Evolutionary conservation across 805 yeast species (phyloP).

Genomic region (Teunomyces panamensis): DNA sequence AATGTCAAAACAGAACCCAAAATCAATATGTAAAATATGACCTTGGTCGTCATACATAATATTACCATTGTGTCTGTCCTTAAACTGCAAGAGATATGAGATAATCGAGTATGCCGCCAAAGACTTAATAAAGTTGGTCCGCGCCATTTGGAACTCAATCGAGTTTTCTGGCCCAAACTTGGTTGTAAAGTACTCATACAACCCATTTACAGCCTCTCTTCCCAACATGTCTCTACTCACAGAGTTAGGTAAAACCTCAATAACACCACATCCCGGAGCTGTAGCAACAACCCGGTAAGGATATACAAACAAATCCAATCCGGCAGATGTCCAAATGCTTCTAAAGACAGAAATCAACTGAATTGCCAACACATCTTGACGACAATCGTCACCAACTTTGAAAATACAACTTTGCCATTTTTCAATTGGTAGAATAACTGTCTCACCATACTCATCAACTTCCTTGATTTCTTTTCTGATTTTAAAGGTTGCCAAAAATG

Average conservation of each 20-base stretch:
- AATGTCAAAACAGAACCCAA: constrained; percentile 97
- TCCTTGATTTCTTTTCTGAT: constrained; percentile 58
- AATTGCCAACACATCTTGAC: constrained; percentile 93
- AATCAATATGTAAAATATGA: constrained; percentile 92
- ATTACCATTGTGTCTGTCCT: constrained; percentile 98
- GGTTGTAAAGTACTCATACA: constrained; percentile 85
- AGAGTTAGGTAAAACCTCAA: constrained; percentile 94
- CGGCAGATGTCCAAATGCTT: constrained; percentile 83
- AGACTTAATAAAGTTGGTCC: constrained; percentile 89
- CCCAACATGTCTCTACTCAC: constrained; percentile 98
- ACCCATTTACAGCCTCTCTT: constrained; percentile 96
- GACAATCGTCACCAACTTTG: constrained; percentile 98
- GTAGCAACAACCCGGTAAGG: constrained; percentile 97
- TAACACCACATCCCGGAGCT: constrained; percentile 98
- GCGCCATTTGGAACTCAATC: constrained; percentile 83
- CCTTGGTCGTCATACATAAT: constrained; percentile 96
- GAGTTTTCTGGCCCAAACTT: constrained; percentile 95
- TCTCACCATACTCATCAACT: constrained; percentile 38
- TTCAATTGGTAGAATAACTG: constrained; percentile 45
- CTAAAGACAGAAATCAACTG: constrained; percentile 90
- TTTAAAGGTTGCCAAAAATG: constrained; percentile 94
- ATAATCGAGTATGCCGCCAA: constrained; percentile 93
- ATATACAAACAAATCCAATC: constrained; percentile 85
- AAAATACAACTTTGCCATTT: constrained; percentile 94
- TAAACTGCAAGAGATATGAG: constrained; percentile 86